Conservation (phyloP, 495 filamentous ascomycete genomes). For the Tuber magnatum region DNA sequence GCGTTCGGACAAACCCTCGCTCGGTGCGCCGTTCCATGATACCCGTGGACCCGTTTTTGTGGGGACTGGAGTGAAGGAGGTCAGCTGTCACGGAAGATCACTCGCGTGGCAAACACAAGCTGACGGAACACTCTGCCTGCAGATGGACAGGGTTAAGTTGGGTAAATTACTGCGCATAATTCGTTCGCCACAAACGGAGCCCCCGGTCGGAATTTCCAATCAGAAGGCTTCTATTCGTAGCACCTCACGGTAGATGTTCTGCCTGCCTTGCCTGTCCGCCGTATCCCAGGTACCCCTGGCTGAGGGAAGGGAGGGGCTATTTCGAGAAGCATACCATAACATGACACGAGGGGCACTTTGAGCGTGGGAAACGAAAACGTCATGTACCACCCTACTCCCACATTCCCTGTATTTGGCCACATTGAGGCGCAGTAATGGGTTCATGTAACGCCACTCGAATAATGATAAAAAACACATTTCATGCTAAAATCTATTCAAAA, state of each 20-base stretch:
- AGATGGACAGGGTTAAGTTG: too few relatives aligned
- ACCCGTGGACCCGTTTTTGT: not conserved
- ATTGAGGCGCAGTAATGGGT: not conserved
- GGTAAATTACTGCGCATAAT: too few relatives aligned
- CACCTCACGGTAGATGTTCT: too few relatives aligned
- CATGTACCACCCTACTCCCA: not conserved
- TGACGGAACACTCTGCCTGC: too few relatives aligned
- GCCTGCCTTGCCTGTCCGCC: too few relatives aligned
- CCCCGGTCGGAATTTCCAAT: too few relatives aligned
- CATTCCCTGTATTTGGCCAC: not conserved
- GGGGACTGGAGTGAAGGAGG: conserved; percentile 6
- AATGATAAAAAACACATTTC: not conserved
- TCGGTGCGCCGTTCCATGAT: too few relatives aligned
- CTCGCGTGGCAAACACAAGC: conserved; percentile 5
- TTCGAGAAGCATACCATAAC: not conserved
- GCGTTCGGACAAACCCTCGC: too few relatives aligned
- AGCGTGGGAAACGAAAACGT: not conserved
- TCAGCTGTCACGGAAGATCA: conserved; percentile 7
- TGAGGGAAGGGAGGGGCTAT: not conserved
- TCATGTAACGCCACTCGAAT: not conserved
- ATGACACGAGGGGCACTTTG: not conserved
- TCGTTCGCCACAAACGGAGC: too few relatives aligned
- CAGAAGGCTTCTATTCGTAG: too few relatives aligned
- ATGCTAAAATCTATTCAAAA: not conserved
- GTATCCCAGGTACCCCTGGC: not conserved